Evolutionary conservation across 306 rosid genomes (phyloP).

Genomic region (Rubus parviflorus): DNA sequence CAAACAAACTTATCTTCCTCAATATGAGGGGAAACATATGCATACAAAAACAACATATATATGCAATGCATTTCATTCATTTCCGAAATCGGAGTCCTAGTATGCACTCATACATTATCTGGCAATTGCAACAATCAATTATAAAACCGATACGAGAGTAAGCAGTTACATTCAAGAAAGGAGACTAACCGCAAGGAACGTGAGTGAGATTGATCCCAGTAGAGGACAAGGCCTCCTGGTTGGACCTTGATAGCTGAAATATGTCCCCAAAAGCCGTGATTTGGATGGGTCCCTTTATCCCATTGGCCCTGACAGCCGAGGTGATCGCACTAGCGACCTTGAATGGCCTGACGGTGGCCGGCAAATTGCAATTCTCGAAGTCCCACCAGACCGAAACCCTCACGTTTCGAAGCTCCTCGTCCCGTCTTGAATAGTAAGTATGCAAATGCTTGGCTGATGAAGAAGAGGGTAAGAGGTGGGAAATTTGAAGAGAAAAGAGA

Average conservation of each 20-base stretch:
- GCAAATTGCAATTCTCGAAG: constrained; percentile 70
- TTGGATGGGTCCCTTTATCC: constrained; percentile 78
- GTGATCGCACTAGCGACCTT: constrained; percentile 49
- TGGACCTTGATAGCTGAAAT: constrained; percentile 48
- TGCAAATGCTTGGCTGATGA: constrained; percentile 1
- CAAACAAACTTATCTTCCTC: not conserved
- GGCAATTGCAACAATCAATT: not conserved
- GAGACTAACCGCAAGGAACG: constrained; percentile 53
- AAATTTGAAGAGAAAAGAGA: constrained; percentile 26
- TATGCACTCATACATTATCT: too few species aligned
- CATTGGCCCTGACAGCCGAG: constrained; percentile 66
- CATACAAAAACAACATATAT: not conserved
- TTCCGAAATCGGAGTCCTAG: not conserved
- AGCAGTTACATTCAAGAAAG: not conserved
- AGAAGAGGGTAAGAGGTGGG: constrained; percentile 38
- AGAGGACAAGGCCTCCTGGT: constrained; percentile 70
- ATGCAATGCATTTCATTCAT: not conserved
- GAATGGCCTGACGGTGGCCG: constrained; percentile 39
- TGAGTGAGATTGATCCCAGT: constrained; percentile 74
- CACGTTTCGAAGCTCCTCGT: constrained; percentile 60
- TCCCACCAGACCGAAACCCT: constrained; percentile 98
- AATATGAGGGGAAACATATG: not conserved
- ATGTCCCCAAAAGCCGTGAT: constrained; percentile 80
- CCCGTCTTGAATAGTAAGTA: constrained; percentile 30
- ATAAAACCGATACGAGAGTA: not conserved